A percentile compares a stretch with the other conserved stretches of the same genome.
These are phyloP conservation scores for Ilyonectria sp. DNA, from an alignment of 2,329 filamentous ascomycete species.

Conservation along the genomic window DNA sequence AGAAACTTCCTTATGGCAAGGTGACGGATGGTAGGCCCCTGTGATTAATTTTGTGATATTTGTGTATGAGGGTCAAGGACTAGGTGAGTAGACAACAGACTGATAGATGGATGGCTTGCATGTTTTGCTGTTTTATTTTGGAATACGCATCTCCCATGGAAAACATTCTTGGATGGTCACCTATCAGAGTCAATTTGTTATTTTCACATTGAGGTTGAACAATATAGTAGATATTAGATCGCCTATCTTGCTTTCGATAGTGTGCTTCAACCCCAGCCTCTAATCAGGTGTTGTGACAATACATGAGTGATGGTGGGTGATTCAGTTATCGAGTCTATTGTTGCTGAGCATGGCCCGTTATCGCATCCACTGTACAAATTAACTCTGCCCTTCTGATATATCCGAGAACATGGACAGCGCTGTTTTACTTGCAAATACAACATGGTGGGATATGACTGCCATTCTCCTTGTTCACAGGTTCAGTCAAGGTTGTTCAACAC, in stretches of 20 bases:
- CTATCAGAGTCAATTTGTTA: not conserved
- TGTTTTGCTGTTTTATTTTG: not conserved
- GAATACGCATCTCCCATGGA: not conserved
- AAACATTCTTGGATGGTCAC: not conserved
- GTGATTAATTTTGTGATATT: constrained; percentile 20
- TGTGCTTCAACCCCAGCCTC: too few species aligned
- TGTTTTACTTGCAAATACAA: not conserved
- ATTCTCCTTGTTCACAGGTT: not conserved
- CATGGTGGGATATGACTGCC: not conserved
- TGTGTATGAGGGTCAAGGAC: constrained; percentile 14
- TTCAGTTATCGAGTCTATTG: too few species aligned
- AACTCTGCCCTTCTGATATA: too few species aligned
- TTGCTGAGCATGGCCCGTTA: too few species aligned
- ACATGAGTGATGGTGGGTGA: too few species aligned
- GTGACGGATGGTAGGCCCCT: constrained; percentile 55
- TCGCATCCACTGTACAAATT: too few species aligned
- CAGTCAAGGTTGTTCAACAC: not conserved
- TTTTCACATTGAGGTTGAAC: not conserved
- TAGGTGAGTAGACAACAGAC: not conserved
- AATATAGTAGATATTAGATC: not conserved
- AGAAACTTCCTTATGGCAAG: constrained; percentile 55
- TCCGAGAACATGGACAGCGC: too few species aligned
- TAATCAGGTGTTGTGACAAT: too few species aligned
- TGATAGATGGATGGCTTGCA: not conserved
- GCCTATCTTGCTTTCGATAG: too few species aligned